Evolutionary conservation across 106 monocot genomes (phyloP).

Genomic region (Dactylorhiza incarnata): DNA sequence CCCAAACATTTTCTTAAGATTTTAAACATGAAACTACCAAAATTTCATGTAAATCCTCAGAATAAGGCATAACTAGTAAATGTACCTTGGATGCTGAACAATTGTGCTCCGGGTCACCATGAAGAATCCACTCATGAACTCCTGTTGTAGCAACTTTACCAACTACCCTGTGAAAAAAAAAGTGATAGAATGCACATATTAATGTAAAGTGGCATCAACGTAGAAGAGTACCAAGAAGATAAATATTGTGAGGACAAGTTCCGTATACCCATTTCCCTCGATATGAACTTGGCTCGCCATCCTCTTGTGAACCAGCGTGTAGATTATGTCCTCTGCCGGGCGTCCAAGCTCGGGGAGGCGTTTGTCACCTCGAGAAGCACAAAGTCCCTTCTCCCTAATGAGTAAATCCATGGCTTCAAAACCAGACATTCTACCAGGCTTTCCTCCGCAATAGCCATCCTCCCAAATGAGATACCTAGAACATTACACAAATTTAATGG

Average conservation of each 20-base stretch:
- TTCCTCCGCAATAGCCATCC: constrained; percentile 44
- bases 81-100: constrained; percentile 24
- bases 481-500: background rate
- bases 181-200: background rate
- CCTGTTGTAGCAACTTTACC: constrained; percentile 52
- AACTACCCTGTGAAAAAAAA: constrained; percentile 36
- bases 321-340: constrained; percentile 26
- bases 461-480: constrained; percentile 67
- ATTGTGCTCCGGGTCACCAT: constrained; percentile 13
- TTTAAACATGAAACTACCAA: constrained; percentile 3
- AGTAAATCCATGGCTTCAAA: constrained; percentile 20
- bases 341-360: constrained; percentile 1
- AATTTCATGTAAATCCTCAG: background rate
- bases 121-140: constrained; percentile 55
- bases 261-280: constrained; percentile 50
- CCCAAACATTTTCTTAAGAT: background rate
- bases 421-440: background rate
- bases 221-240: background rate
- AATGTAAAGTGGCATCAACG: background rate
- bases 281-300: constrained; percentile 58
- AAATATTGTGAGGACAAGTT: background rate
- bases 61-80: background rate
- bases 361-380: constrained; percentile 8
- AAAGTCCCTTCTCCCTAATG: constrained; percentile 12
- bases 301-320: constrained; percentile 31